Evolutionary conservation across 352 stramenopile species (phyloP).

Genomic region (Phytophthora colocasiae): DNA sequence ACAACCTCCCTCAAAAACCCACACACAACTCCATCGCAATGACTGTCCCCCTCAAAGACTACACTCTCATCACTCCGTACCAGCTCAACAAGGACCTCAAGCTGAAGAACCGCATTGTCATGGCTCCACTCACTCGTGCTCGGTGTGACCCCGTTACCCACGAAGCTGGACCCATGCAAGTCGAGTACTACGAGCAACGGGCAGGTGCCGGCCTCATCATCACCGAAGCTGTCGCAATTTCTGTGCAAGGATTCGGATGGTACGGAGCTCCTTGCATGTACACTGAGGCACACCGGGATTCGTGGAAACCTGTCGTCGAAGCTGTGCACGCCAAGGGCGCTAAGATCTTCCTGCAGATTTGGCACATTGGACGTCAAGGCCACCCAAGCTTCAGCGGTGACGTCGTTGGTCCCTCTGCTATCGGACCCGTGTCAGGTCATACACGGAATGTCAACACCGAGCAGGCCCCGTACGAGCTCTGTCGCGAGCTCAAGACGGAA

Average conservation of each 20-base stretch:
- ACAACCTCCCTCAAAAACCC: not conserved
- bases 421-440: constrained; percentile 31
- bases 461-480: constrained; percentile 42
- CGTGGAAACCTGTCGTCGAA: constrained; percentile 57
- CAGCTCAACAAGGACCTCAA: constrained; percentile 35
- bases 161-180: constrained; percentile 43
- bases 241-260: constrained; percentile 47
- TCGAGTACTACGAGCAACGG: constrained; percentile 47
- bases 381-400: constrained; percentile 44
- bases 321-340: constrained; percentile 74
- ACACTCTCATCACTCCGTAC: constrained; percentile 44
- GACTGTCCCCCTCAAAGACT: constrained; percentile 32
- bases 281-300: constrained; percentile 43
- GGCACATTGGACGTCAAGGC: constrained; percentile 74
- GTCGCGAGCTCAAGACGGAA: constrained; percentile 63
- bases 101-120: constrained; percentile 53
- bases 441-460: constrained; percentile 35
- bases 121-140: constrained; percentile 43
- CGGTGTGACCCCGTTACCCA: constrained; percentile 32
- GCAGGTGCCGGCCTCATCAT: constrained; percentile 38
- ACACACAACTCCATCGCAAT: not conserved
- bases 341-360: constrained; percentile 53
- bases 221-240: constrained; percentile 38
- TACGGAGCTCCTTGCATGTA: constrained; percentile 58
- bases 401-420: constrained; percentile 53